A percentile compares a stretch with the other conserved stretches of the same genome.
Conservation (phyloP, 2,329 filamentous ascomycete genomes). For the Tolypocladium album region DNA sequence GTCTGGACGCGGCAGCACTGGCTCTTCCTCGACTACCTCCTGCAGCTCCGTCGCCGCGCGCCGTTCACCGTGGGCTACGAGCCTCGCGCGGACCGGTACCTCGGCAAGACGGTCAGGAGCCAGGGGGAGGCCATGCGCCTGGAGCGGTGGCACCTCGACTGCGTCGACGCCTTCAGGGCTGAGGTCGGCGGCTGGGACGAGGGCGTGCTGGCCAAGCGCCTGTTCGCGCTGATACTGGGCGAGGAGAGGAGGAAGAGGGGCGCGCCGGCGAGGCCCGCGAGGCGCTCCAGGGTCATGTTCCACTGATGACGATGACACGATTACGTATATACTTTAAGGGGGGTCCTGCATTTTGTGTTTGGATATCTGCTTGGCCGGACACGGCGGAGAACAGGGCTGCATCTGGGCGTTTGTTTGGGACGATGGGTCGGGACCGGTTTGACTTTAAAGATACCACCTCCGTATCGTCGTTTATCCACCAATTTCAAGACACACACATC, state of each 20-base stretch:
- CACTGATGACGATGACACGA: slow-evolving; percentile 12
- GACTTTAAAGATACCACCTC: slow-evolving; percentile 6
- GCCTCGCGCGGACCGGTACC: slow-evolving; percentile 21
- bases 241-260: slow-evolving; percentile 25
- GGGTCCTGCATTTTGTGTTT: not conserved
- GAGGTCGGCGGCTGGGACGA: slow-evolving; percentile 41
- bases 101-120: slow-evolving; percentile 37
- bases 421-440: not conserved
- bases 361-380: not conserved
- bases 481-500: not conserved
- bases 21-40: slow-evolving; percentile 38
- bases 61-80: slow-evolving; percentile 20
- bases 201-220: slow-evolving; percentile 34
- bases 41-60: slow-evolving; percentile 35
- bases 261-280: slow-evolving; percentile 5
- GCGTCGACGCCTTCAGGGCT: slow-evolving; percentile 41
- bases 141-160: slow-evolving; percentile 46
- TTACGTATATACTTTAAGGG: not conserved
- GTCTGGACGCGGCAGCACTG: slow-evolving; percentile 42
- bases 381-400: not conserved
- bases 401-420: not conserved
- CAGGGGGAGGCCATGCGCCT: slow-evolving; percentile 36
- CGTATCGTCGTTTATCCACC: not conserved
- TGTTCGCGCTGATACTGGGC: slow-evolving; percentile 42
- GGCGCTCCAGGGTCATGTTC: slow-evolving; percentile 16